Evolutionary conservation across 1,284 basidiomycete species (phyloP).

Genomic region (Naganishia albida): DNA sequence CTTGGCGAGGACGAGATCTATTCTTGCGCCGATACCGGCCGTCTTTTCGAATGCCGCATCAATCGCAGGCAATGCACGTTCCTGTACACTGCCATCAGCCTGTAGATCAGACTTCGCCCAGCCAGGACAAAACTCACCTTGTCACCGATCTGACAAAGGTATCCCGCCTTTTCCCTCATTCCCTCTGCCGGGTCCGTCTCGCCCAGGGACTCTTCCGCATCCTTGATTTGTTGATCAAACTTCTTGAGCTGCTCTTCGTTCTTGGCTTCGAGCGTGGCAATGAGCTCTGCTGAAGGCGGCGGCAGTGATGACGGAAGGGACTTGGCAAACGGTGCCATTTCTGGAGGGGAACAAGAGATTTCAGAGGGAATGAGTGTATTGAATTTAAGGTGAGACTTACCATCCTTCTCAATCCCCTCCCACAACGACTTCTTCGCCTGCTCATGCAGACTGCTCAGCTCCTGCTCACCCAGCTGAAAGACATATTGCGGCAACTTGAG

Average conservation of each 20-base stretch:
- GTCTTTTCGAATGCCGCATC: constrained; percentile 87
- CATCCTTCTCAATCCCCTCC: constrained; percentile 79
- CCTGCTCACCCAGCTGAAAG: constrained; percentile 68
- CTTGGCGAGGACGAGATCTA: constrained; percentile 87
- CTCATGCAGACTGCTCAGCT: constrained; percentile 66
- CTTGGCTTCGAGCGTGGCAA: constrained; percentile 69
- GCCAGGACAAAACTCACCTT: constrained; percentile 61
- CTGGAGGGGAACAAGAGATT: constrained; percentile 48
- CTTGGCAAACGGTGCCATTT: constrained; percentile 77
- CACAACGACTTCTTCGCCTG: constrained; percentile 68
- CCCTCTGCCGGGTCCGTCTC: constrained; percentile 91
- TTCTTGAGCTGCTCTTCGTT: constrained; percentile 76
- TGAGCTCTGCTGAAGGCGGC: constrained; percentile 61
- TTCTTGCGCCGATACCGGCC: constrained; percentile 85
- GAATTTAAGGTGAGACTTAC: constrained; percentile 56
- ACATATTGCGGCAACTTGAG: constrained; percentile 74
- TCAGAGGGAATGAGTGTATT: background rate
- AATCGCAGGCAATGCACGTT: constrained; percentile 74
- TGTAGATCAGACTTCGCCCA: background rate
- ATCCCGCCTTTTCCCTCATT: constrained; percentile 79
- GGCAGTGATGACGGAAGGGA: constrained; percentile 43
- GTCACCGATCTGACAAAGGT: constrained; percentile 87
- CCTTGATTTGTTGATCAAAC: constrained; percentile 75
- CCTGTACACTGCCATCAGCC: constrained; percentile 54
- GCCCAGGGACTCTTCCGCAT: constrained; percentile 87